Base-by-base conservation (phyloP, 2,329 filamentous ascomycete genomes). In the Falciphora oryzae region DNA sequence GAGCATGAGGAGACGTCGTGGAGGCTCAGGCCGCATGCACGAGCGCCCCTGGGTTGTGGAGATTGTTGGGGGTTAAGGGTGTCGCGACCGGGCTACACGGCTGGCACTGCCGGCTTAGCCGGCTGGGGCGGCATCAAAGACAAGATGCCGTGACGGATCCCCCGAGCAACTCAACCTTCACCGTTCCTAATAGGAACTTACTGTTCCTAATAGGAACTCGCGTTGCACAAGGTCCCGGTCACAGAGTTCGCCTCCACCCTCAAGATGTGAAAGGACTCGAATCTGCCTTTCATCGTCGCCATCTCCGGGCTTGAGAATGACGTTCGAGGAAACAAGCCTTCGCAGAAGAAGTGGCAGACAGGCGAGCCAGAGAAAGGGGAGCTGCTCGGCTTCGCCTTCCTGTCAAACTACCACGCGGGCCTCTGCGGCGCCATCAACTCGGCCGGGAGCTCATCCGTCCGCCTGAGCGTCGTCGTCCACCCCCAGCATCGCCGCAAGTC, bases 391-490 rank as follows among this genome's bases (percentile, higher is more conserved):
- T 72, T 75, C 64, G 69, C 85, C 0, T 83, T 82, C 62, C 79
- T 90, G 0, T 81, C 84, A 1, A 80, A 86, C 14, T 83, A 82
- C 66, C 76, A 80, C 27, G 76, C 78, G 29, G 78, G 78, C 0
- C 73, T 84, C 10, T 59, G 77, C 78, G 75, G 74, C 4, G 72
- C 71, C 5, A 32, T 63, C 28, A 65, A 65, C 13, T 69, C 71
- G 28, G 81, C 84, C 62, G 82, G 81, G 18, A 80, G 83, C 6
- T 84, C 79, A 63, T 82, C 84, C 0, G 86, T 83, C 13, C 84
- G 85, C 63, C 72, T 92, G 14, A 84, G 88, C 10, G 69, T 93
- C 1, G 87, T 86, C 64, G 86, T 93, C 1, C 79, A 86, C 64
- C 81, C 80, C 0, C 74, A 82, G 0, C 81, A 83, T 69, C 80